These are phyloP conservation scores for Rubia balearica DNA, from an alignment of 305 asterid genomes.

Conservation along the genomic window DNA sequence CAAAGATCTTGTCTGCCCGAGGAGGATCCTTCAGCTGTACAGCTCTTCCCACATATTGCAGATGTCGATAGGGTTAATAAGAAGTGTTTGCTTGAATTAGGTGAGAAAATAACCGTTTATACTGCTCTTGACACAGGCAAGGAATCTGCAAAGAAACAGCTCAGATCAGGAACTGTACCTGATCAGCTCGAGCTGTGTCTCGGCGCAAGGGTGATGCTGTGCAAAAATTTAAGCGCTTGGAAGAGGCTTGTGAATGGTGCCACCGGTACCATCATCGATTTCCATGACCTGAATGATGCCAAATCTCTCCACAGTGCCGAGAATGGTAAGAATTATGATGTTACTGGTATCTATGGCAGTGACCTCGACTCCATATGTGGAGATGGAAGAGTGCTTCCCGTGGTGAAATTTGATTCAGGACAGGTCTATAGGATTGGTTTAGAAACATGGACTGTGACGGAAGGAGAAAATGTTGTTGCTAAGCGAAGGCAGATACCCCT, in stretches of 20 bases:
- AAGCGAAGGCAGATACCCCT: slow-evolving; percentile 59
- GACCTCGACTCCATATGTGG: slow-evolving; percentile 28
- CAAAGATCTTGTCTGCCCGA: slow-evolving; percentile 40
- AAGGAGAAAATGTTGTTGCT: slow-evolving; percentile 51
- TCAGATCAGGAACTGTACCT: slow-evolving; percentile 58
- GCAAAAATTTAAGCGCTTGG: slow-evolving; percentile 37
- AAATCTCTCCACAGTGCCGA: slow-evolving; percentile 16
- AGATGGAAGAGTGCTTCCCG: slow-evolving; percentile 45
- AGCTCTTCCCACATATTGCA: slow-evolving; percentile 49
- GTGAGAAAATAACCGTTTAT: slow-evolving; percentile 34
- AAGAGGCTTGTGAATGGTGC: slow-evolving; percentile 69
- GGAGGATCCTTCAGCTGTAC: slow-evolving; percentile 59
- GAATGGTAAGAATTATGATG: neutral
- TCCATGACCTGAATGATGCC: slow-evolving; percentile 13
- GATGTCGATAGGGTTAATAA: slow-evolving; percentile 59
- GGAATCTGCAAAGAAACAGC: slow-evolving; percentile 41
- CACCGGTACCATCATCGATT: slow-evolving; percentile 48
- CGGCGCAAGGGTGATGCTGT: slow-evolving; percentile 68
- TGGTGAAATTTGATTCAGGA: slow-evolving; percentile 70
- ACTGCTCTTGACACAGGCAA: slow-evolving; percentile 52
- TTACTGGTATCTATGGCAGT: slow-evolving; percentile 8
- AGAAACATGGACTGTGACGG: slow-evolving; percentile 50
- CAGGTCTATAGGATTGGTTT: slow-evolving; percentile 38
- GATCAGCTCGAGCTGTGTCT: slow-evolving; percentile 54
- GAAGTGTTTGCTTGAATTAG: slow-evolving; percentile 32